Conservation (phyloP, 2,329 filamentous ascomycete genomes). For the Onygena corvina region DNA sequence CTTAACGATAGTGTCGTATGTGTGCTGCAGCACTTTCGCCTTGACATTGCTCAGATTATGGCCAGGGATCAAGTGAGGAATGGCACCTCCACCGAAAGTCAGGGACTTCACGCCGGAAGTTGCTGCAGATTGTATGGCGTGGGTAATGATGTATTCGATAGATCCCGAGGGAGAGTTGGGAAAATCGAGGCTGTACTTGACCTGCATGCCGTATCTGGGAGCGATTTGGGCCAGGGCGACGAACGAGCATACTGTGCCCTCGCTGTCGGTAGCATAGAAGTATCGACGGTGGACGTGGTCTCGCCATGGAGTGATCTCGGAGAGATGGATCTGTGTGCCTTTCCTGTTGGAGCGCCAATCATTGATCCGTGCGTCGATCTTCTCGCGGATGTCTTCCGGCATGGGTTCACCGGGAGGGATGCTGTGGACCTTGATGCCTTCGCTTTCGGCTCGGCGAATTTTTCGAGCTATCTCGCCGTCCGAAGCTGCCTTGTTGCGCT, state of each 20-base stretch:
- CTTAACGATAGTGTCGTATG: constrained; percentile 69
- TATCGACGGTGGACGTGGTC: constrained; percentile 74
- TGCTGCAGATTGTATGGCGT: constrained; percentile 52
- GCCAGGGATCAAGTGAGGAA: constrained; percentile 59
- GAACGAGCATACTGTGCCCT: constrained; percentile 61
- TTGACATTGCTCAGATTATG: constrained; percentile 70
- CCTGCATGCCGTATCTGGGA: constrained; percentile 75
- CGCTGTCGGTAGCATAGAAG: constrained; percentile 62
- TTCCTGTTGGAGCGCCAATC: constrained; percentile 73
- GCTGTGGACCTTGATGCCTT: constrained; percentile 70
- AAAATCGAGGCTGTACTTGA: constrained; percentile 95
- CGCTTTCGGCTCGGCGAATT: constrained; percentile 65
- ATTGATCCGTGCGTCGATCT: constrained; percentile 59
- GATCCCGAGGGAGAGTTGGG: constrained; percentile 72
- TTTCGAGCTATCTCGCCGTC: constrained; percentile 60
- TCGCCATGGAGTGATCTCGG: constrained; percentile 79
- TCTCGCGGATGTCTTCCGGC: constrained; percentile 53
- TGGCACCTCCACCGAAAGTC: constrained; percentile 79
- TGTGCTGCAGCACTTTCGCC: constrained; percentile 67
- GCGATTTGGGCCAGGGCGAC: constrained; percentile 74
- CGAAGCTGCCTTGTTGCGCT: constrained; percentile 53
- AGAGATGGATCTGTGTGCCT: constrained; percentile 78
- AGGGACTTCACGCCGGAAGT: constrained; percentile 52
- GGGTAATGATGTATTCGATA: constrained; percentile 70
- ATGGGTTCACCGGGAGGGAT: constrained; percentile 53